Percentiles rank a stretch among this genome's conserved stretches.
phyloP scores from a whole-genome alignment of 2,329 filamentous ascomycete genomes.

The Calonectria naviculata region DNA sequence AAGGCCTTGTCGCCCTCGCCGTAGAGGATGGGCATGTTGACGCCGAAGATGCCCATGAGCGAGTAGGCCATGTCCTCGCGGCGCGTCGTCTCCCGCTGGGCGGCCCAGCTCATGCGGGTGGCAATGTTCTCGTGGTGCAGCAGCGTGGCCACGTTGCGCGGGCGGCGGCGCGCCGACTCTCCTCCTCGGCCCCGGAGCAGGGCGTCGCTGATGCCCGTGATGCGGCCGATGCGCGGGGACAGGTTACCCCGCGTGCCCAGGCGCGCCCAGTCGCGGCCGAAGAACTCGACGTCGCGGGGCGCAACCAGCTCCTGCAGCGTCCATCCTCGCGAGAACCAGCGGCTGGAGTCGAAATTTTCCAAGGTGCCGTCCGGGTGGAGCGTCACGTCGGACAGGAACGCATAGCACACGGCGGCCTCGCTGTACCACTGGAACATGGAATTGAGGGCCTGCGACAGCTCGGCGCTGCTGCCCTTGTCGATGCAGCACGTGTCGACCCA shows the following conservation, averaged over 20 bases:
- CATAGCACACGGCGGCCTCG: conserved; percentile 34
- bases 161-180: conserved; percentile 28
- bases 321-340: conserved; percentile 40
- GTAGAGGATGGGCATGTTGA: conserved; percentile 50
- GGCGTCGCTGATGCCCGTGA: conserved; percentile 37
- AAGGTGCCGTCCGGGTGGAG: conserved; percentile 21
- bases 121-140: conserved; percentile 42
- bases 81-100: conserved; percentile 42
- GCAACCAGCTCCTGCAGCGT: conserved; percentile 41
- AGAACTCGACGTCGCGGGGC: conserved; percentile 40
- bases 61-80: conserved; percentile 48
- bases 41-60: conserved; percentile 47
- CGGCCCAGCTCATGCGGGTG: conserved; percentile 49
- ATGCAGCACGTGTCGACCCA: conserved; percentile 44
- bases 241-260: conserved; percentile 33
- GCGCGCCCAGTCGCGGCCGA: conserved; percentile 35
- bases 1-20: conserved; percentile 49
- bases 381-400: conserved; percentile 37
- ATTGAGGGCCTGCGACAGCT: conserved; percentile 39
- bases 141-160: conserved; percentile 29
- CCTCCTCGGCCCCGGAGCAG: conserved; percentile 28
- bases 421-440: conserved; percentile 42
- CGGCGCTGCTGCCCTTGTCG: conserved; percentile 39
- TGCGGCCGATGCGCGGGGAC: conserved; percentile 32
- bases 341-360: conserved; percentile 33